These are phyloP conservation scores for Pholiota microspora DNA, from an alignment of 768 basidiomycete genomes.

Conservation along the genomic window DNA sequence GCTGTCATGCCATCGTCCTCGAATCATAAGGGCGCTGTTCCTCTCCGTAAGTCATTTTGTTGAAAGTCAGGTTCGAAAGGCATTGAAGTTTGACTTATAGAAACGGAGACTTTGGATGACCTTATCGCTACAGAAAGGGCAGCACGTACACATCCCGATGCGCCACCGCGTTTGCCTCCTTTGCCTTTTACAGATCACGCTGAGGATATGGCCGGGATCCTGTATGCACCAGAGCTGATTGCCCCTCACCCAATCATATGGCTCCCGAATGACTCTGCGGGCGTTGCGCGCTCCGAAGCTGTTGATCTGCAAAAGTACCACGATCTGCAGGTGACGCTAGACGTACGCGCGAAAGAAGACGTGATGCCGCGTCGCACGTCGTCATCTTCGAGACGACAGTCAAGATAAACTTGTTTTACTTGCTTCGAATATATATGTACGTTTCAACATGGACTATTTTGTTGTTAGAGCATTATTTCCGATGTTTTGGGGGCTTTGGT, in stretches of 20 bases:
- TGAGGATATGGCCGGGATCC: slow-evolving; percentile 71
- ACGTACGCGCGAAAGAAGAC: slow-evolving; percentile 59
- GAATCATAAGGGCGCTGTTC: slow-evolving; percentile 56
- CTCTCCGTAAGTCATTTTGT: slow-evolving; percentile 58
- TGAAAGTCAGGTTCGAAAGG: too few species aligned
- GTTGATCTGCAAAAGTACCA: slow-evolving; percentile 76
- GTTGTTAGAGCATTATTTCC: not conserved
- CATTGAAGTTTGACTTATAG: slow-evolving; percentile 27
- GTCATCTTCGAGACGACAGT: slow-evolving; percentile 30
- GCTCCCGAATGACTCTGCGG: slow-evolving; percentile 78
- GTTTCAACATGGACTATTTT: not conserved
- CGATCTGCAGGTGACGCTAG: slow-evolving; percentile 65
- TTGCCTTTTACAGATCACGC: slow-evolving; percentile 73
- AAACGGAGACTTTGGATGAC: slow-evolving; percentile 80
- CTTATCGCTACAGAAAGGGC: slow-evolving; percentile 76
- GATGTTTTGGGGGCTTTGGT: not conserved
- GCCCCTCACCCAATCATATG: slow-evolving; percentile 80
- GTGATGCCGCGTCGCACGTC: slow-evolving; percentile 34
- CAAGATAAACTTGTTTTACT: slow-evolving; percentile 17
- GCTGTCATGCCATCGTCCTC: slow-evolving; percentile 68
- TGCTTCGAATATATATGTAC: not conserved
- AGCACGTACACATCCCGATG: slow-evolving; percentile 74
- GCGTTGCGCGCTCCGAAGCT: slow-evolving; percentile 73
- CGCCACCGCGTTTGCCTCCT: slow-evolving; percentile 69
- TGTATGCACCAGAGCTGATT: slow-evolving; percentile 81